phyloP scores from a whole-genome alignment of 83 land plant species.

The Diphasiastrum complanatum region DNA sequence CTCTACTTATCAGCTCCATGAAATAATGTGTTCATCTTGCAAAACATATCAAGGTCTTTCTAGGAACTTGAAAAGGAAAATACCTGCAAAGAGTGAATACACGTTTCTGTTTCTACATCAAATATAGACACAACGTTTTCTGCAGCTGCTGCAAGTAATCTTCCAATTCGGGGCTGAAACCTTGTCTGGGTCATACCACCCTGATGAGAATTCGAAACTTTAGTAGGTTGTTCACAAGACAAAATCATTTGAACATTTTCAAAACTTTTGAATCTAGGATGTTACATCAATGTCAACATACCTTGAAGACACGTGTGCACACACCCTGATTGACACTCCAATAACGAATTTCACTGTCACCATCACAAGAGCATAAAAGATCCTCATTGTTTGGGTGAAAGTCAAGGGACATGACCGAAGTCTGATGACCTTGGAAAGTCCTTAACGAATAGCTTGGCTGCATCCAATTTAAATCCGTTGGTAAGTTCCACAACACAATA shows the following conservation, averaged over 20 bases:
- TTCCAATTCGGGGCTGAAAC: conserved; percentile 19
- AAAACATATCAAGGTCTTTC: too few relatives aligned
- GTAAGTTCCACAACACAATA: too few relatives aligned
- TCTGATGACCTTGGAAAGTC: conserved; percentile 8
- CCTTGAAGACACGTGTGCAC: conserved; percentile 9
- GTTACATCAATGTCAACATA: neutral
- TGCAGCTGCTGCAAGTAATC: conserved; percentile 20
- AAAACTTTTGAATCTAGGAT: neutral
- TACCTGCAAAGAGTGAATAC: too few relatives aligned
- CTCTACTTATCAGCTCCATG: too few relatives aligned
- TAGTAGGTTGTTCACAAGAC: neutral
- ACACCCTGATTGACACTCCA: conserved; percentile 12
- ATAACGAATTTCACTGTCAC: conserved; percentile 11
- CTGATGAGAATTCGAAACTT: conserved; percentile 1
- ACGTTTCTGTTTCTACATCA: too few relatives aligned
- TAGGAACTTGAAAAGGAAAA: too few relatives aligned
- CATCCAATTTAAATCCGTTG: too few relatives aligned
- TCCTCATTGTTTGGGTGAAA: conserved; percentile 8
- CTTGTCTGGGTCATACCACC: conserved; percentile 25
- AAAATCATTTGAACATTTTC: neutral
- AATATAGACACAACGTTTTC: conserved; percentile 18
- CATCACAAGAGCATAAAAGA: conserved; percentile 12
- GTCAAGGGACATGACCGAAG: conserved; percentile 12
- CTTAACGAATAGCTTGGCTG: conserved; percentile 6
- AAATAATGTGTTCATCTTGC: too few relatives aligned